Evolutionary conservation across 768 basidiomycete species (phyloP).

Genomic region (Sporobolomyces phaffii): DNA sequence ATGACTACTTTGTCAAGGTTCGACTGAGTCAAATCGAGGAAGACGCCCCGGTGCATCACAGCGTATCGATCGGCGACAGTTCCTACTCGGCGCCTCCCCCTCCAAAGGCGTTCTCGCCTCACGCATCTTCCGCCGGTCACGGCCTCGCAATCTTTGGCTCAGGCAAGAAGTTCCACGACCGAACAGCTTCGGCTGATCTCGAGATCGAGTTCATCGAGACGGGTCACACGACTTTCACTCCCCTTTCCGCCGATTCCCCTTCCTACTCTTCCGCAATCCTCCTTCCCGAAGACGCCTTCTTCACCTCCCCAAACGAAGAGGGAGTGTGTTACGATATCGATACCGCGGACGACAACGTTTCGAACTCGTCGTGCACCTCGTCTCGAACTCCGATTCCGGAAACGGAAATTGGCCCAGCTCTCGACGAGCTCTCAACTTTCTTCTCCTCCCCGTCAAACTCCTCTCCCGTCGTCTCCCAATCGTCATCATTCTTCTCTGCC

Average conservation of each 20-base stretch:
- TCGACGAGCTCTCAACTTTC: conserved; percentile 36
- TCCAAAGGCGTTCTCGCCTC: background rate
- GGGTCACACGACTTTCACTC: conserved; percentile 30
- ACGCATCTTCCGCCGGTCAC: background rate
- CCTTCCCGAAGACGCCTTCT: conserved; percentile 8
- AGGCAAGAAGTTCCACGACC: background rate
- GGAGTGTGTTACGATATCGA: background rate
- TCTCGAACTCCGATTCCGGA: conserved; percentile 5
- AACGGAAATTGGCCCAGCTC: conserved; percentile 9
- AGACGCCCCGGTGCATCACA: background rate
- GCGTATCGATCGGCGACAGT: background rate
- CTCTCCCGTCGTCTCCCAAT: background rate
- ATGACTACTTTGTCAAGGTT: conserved; percentile 28
- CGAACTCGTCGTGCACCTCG: conserved; percentile 1
- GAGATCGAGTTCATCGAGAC: conserved; percentile 36
- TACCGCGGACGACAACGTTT: background rate
- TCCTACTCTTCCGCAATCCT: conserved; percentile 6
- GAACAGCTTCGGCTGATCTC: conserved; percentile 10
- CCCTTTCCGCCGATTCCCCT: background rate
- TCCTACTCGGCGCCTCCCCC: background rate
- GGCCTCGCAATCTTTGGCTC: conserved; percentile 22
- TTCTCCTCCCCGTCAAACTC: conserved; percentile 16
- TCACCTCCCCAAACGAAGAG: background rate
- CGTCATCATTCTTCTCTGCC: background rate
- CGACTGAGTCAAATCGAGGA: conserved; percentile 32